Conservation (phyloP, 345 rosid species). For the Aquilaria yunnanensis region DNA sequence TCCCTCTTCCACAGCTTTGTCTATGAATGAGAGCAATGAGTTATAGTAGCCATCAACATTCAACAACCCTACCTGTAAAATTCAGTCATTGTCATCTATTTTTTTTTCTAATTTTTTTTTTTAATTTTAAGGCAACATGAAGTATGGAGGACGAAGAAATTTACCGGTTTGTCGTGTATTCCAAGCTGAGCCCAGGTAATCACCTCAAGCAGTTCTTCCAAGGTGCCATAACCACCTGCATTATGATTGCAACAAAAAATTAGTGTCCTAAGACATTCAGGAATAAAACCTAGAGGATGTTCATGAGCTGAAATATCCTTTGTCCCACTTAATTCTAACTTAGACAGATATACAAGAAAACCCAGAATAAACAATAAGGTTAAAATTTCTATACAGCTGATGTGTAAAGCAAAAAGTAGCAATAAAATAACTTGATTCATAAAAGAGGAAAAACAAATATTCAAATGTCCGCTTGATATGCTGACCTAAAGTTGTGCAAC, state of each 20-base stretch:
- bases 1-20: slow-evolving; percentile 98
- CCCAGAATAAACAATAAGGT: neutral
- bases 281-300: too few relatives aligned
- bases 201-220: slow-evolving; percentile 96
- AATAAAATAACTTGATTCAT: slow-evolving; percentile 1
- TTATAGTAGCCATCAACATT: slow-evolving; percentile 99
- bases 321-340: too few relatives aligned
- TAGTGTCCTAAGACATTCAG: too few relatives aligned
- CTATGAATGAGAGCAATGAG: slow-evolving; percentile 87
- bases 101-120: neutral
- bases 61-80: slow-evolving; percentile 84
- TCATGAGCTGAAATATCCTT: too few relatives aligned
- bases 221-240: slow-evolving; percentile 96
- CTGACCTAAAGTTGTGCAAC: slow-evolving; percentile 3
- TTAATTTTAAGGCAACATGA: neutral
- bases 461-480: slow-evolving; percentile 8
- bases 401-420: too few relatives aligned
- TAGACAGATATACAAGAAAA: too few relatives aligned
- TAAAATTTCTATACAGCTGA: neutral
- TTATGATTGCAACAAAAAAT: neutral
- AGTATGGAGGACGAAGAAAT: neutral
- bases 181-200: slow-evolving; percentile 99
- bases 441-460: slow-evolving; percentile 1
- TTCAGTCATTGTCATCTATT: slow-evolving; percentile 2
- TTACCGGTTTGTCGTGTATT: slow-evolving; percentile 94